phyloP scores from a whole-genome alignment of 2,329 filamentous ascomycete genomes.

The Aspergillus piperis region DNA sequence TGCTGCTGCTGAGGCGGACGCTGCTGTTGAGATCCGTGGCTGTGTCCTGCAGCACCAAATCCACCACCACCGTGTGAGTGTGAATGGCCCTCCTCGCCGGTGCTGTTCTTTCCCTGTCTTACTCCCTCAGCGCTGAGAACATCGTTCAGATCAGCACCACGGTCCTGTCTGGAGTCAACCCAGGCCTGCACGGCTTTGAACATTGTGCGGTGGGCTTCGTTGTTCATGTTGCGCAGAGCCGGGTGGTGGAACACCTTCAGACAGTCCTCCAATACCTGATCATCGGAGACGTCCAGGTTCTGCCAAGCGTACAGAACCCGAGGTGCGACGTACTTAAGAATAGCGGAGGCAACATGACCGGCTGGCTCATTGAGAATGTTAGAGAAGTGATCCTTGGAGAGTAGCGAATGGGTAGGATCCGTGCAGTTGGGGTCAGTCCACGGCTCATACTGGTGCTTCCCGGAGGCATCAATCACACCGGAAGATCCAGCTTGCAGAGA shows the following conservation, averaged over 20 bases:
- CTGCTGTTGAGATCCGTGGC: constrained; percentile 26
- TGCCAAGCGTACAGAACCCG: constrained; percentile 93
- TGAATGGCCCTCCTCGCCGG: constrained; percentile 33
- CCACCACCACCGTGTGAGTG: constrained; percentile 30
- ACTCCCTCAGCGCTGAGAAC: constrained; percentile 84
- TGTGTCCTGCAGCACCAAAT: background rate
- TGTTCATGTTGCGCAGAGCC: constrained; percentile 69
- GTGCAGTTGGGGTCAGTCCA: constrained; percentile 76
- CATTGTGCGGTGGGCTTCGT: constrained; percentile 86
- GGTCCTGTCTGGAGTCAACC: constrained; percentile 69
- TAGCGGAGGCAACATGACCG: constrained; percentile 70
- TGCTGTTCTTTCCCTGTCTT: constrained; percentile 70
- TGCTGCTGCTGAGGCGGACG: constrained; percentile 25
- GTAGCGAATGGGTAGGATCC: constrained; percentile 78
- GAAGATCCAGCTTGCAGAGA: constrained; percentile 83
- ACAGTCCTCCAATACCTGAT: constrained; percentile 81
- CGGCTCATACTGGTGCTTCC: constrained; percentile 73
- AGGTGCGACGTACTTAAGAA: constrained; percentile 84
- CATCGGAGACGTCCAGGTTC: constrained; percentile 75
- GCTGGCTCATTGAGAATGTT: constrained; percentile 76
- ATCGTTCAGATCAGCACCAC: constrained; percentile 67
- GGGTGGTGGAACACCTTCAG: constrained; percentile 88
- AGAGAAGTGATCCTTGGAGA: constrained; percentile 83
- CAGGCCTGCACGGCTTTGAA: constrained; percentile 81
- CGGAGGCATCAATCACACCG: constrained; percentile 66